A percentile compares a stretch with the other conserved stretches of the same genome.
phyloP scores from a whole-genome alignment of 169 alveolate genomes.

The Plasmodium gaboni region DNA sequence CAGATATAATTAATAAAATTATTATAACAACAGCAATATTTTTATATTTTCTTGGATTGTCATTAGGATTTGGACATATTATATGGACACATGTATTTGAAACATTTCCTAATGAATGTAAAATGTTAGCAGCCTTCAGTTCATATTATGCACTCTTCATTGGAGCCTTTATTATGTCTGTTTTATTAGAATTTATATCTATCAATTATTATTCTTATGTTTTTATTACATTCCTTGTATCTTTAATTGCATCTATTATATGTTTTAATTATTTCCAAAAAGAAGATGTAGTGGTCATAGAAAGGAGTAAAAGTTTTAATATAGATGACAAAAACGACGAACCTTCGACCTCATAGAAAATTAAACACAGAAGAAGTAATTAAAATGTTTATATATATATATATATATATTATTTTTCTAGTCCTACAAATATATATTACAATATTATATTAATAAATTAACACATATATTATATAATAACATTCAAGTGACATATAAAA shows the following conservation, averaged over 20 bases:
- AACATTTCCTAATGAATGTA: conserved; percentile 50
- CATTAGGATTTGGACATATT: conserved; percentile 71
- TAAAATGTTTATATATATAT: not conserved
- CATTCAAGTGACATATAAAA: too few species aligned
- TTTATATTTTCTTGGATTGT: conserved; percentile 21
- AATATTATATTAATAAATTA: too few species aligned
- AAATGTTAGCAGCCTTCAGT: conserved; percentile 29
- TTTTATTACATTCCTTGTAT: conserved; percentile 24
- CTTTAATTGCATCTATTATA: conserved; percentile 11
- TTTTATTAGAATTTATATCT: conserved; percentile 13
- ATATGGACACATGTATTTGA: conserved; percentile 61
- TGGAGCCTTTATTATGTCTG: conserved; percentile 38
- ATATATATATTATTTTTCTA: too few species aligned
- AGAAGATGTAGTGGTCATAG: conserved; percentile 7
- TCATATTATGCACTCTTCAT: conserved; percentile 45
- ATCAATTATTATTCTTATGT: conserved; percentile 12
- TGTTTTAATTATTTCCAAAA: conserved; percentile 4
- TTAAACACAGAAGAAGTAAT: not conserved
- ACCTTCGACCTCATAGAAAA: too few species aligned
- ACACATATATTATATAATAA: too few species aligned
- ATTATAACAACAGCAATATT: conserved; percentile 11
- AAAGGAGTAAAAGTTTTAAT: not conserved
- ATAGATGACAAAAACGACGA: too few species aligned
- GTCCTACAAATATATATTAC: too few species aligned
- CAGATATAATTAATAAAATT: conserved; percentile 1